Percentiles rank a stretch among this genome's conserved stretches.
Evolutionary conservation across 768 basidiomycete species (phyloP).

Genomic region (Pleurotus giganteus): DNA sequence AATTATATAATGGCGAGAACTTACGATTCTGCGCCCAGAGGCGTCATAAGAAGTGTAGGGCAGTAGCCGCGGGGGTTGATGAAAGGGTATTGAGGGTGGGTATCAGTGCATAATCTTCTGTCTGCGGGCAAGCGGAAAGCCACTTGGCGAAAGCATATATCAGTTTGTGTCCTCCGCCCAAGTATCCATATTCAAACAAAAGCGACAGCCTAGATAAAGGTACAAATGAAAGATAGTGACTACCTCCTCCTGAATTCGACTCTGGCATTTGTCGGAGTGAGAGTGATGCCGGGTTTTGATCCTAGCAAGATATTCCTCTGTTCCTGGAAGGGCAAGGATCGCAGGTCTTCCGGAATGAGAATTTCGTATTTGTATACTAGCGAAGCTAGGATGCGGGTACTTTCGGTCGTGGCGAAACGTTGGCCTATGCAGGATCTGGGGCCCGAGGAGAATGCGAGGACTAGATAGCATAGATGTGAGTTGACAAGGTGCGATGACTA

Average conservation of each 20-base stretch:
- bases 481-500: not conserved
- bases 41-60: too few species aligned
- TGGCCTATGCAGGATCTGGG: conserved; percentile 48
- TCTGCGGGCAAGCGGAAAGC: too few species aligned
- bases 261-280: conserved; percentile 8
- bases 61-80: too few species aligned
- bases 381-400: conserved; percentile 39
- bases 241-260: conserved; percentile 17
- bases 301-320: conserved; percentile 1
- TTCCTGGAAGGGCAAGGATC: conserved; percentile 1
- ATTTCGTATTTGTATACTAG: conserved; percentile 41
- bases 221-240: too few species aligned
- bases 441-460: conserved; percentile 43
- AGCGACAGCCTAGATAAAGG: too few species aligned
- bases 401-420: conserved; percentile 43
- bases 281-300: not conserved
- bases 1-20: too few species aligned
- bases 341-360: conserved; percentile 31
- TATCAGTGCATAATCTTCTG: too few species aligned
- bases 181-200: too few species aligned
- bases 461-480: not conserved
- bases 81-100: too few species aligned
- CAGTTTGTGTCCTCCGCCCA: too few species aligned
- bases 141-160: too few species aligned
- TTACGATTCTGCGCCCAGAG: too few species aligned